Conservation (phyloP, 2,329 filamentous ascomycete species). For the Metarhizium anisopliae region DNA sequence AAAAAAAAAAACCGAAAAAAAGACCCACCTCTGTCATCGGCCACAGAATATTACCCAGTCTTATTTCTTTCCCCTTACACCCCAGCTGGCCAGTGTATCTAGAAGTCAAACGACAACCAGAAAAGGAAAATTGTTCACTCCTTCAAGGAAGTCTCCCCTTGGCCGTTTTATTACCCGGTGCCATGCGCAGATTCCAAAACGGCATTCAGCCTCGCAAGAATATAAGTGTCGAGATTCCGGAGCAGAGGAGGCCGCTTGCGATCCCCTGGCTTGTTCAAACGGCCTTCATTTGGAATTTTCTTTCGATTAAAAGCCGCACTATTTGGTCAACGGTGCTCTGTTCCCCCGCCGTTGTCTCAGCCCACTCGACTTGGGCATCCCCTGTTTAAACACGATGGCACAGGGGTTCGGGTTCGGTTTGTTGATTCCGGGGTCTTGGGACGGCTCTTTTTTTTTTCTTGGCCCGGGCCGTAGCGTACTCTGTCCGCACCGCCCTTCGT, state of each 20-base stretch:
- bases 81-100: too few species aligned
- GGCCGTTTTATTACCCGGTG: background rate
- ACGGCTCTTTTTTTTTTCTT: background rate
- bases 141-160: background rate
- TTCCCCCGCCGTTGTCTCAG: background rate
- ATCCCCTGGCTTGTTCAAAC: too few species aligned
- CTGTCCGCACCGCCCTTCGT: background rate
- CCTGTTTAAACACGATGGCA: background rate
- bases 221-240: background rate
- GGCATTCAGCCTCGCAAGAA: background rate
- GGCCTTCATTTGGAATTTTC: too few species aligned
- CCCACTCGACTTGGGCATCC: background rate
- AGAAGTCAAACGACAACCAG: too few species aligned
- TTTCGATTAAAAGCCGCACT: too few species aligned
- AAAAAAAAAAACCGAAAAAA: too few species aligned
- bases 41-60: too few species aligned
- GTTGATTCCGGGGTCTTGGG: background rate
- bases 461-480: background rate
- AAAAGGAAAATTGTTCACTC: too few species aligned
- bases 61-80: too few species aligned
- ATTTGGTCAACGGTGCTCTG: background rate
- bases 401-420: background rate
- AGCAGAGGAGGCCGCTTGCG: too few species aligned
- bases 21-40: too few species aligned
- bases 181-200: background rate